phyloP scores from a whole-genome alignment of 2,329 filamentous ascomycete genomes.

The Aspergillus sp. region DNA sequence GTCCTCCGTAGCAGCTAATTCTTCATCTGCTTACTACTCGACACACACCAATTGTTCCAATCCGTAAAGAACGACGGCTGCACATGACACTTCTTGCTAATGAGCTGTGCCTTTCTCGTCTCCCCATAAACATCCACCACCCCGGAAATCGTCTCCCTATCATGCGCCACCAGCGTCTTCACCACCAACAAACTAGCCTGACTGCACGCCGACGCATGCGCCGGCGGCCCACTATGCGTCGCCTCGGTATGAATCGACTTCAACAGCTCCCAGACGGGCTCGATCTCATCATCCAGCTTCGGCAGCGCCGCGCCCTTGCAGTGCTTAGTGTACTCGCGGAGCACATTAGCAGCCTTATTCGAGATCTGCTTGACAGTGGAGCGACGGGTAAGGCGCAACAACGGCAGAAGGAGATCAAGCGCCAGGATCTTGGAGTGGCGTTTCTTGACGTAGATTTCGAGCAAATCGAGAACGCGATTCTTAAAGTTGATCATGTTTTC shows the following conservation, averaged over 20 bases:
- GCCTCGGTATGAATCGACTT: slow-evolving; percentile 68
- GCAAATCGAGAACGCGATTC: slow-evolving; percentile 83
- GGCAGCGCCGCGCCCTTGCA: slow-evolving; percentile 54
- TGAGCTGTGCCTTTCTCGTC: slow-evolving; percentile 62
- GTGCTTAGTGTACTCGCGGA: slow-evolving; percentile 71
- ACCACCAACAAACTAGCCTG: slow-evolving; percentile 51
- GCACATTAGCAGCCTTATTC: slow-evolving; percentile 69
- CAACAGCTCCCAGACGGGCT: slow-evolving; percentile 60
- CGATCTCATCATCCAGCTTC: slow-evolving; percentile 41
- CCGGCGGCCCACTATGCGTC: slow-evolving; percentile 58
- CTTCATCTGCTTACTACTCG: slow-evolving; percentile 46
- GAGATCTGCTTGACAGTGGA: slow-evolving; percentile 75
- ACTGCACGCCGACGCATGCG: slow-evolving; percentile 74
- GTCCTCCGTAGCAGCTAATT: slow-evolving; percentile 20
- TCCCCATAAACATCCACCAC: slow-evolving; percentile 66
- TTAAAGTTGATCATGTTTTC: slow-evolving; percentile 93
- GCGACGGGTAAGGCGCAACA: slow-evolving; percentile 74
- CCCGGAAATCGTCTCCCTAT: slow-evolving; percentile 55
- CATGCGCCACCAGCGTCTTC: slow-evolving; percentile 45
- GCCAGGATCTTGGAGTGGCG: slow-evolving; percentile 69
- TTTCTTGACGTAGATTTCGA: slow-evolving; percentile 81
- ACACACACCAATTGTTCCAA: slow-evolving; percentile 71
- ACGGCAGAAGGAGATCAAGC: slow-evolving; percentile 70
- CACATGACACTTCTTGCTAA: slow-evolving; percentile 59
- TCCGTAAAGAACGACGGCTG: slow-evolving; percentile 69